Percentiles rank a stretch among this genome's conserved stretches.
These are phyloP conservation scores for Nitzschia sp. DNA, from an alignment of 108 stramenopile genomes.

Conservation along the genomic window DNA sequence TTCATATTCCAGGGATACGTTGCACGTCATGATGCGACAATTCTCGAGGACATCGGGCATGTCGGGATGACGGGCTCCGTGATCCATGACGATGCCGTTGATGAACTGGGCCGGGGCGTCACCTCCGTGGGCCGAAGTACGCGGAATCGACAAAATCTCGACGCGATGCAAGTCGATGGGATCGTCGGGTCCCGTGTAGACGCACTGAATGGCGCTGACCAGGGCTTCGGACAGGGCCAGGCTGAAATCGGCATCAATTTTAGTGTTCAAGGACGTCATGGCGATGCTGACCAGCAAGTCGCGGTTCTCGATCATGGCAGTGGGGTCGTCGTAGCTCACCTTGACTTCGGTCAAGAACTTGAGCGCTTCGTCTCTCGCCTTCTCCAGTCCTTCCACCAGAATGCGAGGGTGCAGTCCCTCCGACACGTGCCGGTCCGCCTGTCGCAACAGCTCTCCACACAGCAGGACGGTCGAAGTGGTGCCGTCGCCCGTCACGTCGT, in stretches of 20 bases:
- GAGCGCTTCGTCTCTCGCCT: conserved; percentile 86
- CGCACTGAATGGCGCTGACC: conserved; percentile 91
- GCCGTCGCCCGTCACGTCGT: conserved; percentile 95
- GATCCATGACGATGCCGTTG: conserved; percentile 98
- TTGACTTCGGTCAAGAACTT: conserved; percentile 87
- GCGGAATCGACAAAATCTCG: conserved; percentile 97
- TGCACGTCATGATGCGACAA: conserved; percentile 97
- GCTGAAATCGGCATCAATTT: conserved; percentile 84
- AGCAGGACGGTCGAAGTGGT: conserved; percentile 96
- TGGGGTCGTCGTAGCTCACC: conserved; percentile 27
- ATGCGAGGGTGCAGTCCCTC: conserved; percentile 98
- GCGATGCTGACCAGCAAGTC: conserved; percentile 89
- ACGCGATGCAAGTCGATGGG: conserved; percentile 97
- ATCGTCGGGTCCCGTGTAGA: conserved; percentile 39
- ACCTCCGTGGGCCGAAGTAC: conserved; percentile 37
- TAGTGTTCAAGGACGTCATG: conserved; percentile 92
- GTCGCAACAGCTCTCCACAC: conserved; percentile 95
- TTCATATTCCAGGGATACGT: conserved; percentile 99
- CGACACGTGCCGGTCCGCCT: conserved; percentile 89
- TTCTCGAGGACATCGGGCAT: conserved; percentile 95
- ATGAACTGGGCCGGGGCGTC: conserved; percentile 86
- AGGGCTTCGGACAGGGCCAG: conserved; percentile 79
- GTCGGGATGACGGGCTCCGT: conserved; percentile 98
- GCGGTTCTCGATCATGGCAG: conserved; percentile 65
- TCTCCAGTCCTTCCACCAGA: conserved; percentile 96